Evolutionary conservation across 306 rosid species (phyloP), one percentile per base, ranked within the genome.

Genomic region (Begonia masoniana): DNA sequence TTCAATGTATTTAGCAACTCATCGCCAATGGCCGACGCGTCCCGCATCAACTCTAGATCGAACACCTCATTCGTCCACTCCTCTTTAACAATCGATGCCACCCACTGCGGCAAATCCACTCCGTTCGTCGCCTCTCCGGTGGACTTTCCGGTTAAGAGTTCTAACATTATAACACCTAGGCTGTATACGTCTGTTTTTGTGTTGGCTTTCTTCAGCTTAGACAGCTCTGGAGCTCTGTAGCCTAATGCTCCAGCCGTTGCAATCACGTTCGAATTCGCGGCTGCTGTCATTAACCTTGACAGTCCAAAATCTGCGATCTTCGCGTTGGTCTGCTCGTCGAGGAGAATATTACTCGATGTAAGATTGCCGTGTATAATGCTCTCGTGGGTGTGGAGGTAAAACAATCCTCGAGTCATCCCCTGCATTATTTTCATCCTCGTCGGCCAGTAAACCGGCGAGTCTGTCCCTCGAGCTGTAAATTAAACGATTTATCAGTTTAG

Each of bases 61-160:
- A 89, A 89, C 13, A 89, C 97, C 67, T 89, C 94, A 39, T 89
- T 89, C 0, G 95, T 85, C 97, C 97, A 89, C 77, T 89, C 97
- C 69, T 85, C 95, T 59, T 89, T 89, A 24, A 89, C 97, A 43
- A 85, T 82, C 9, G 97, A 89, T 47, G 97, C 97, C 62, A 89
- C 95, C 97, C 97, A 89, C 55, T 78, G 97, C 36, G 97, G 97
- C 68, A 89, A 77, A 76, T 89, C 95, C 57, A 78, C 66, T 3
- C 97, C 97, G 42, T 82, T 77, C 85, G 76, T 63, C 8, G 88
- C 81, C 66, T 85, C 95, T 12, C 87, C 86, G 4, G 97, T 91
- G 54, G 94, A 81, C 67, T 85, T 89, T 48, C 97, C 94, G 9
- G 95, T 89, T 60, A 85, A 85, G 53, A 82, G 94, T 66, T 89